phyloP scores from a whole-genome alignment of 192 early-diverging fungal species.

The Spizellomyces sp. region DNA sequence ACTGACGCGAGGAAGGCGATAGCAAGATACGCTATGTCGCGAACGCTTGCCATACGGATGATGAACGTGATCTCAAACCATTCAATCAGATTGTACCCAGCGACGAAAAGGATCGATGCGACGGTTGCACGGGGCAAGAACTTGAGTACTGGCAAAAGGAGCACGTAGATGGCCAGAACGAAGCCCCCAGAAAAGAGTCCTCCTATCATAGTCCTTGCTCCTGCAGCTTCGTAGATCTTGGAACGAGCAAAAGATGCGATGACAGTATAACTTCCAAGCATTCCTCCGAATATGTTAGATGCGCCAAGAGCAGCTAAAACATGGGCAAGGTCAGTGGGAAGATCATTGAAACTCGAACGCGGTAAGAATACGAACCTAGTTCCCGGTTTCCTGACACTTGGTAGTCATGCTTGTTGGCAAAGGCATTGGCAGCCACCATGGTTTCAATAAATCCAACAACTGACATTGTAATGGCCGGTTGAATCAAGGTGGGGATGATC shows the following conservation, averaged over 20 bases:
- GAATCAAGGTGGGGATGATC: background rate
- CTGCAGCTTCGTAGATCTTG: constrained; percentile 4
- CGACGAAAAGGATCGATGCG: background rate
- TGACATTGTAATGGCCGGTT: constrained; percentile 2
- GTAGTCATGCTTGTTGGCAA: constrained; percentile 3
- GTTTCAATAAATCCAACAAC: constrained; percentile 3
- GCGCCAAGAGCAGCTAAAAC: background rate
- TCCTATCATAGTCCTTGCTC: background rate
- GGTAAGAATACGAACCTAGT: background rate
- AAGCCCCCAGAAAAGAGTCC: background rate
- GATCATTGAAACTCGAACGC: no score
- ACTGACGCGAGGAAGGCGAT: constrained; percentile 3
- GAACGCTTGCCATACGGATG: background rate
- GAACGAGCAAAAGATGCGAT: constrained; percentile 2
- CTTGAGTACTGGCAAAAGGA: background rate
- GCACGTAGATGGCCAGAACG: constrained; percentile 1
- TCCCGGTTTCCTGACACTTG: background rate
- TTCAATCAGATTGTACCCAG: constrained; percentile 1
- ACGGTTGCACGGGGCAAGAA: constrained; percentile 1
- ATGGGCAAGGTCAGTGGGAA: no score
- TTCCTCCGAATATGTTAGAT: background rate
- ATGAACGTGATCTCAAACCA: background rate
- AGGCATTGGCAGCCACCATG: background rate
- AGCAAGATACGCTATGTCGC: background rate
- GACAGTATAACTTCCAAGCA: background rate